phyloP scores from a whole-genome alignment of 257 asterid species.

The Nicotiana obtusifolia region DNA sequence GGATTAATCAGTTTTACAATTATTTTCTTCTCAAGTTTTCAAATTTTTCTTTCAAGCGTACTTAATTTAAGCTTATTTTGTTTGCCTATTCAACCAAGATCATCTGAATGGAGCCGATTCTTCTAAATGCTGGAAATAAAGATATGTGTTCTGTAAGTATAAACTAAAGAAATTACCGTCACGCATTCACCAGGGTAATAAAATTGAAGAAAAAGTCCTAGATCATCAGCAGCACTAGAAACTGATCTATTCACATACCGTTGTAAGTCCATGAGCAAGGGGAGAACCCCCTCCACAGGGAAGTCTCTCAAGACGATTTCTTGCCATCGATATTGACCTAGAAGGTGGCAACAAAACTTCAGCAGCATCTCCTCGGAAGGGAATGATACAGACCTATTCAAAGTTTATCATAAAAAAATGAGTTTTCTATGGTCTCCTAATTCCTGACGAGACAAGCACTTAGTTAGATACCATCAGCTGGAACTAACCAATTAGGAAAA shows the following conservation, averaged over 20 bases:
- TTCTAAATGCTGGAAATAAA: not conserved
- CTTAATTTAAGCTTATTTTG: not conserved
- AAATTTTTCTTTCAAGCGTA: not conserved
- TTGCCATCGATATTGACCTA: conserved; percentile 95
- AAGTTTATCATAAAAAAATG: conserved; percentile 14
- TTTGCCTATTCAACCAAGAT: not conserved
- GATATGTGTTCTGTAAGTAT: not conserved
- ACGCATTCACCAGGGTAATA: not conserved
- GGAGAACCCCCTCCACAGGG: conserved; percentile 99
- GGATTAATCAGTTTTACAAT: not conserved
- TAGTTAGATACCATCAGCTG: not conserved
- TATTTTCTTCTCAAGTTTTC: not conserved
- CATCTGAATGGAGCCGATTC: not conserved
- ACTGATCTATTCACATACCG: conserved; percentile 40
- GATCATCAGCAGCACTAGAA: conserved; percentile 1
- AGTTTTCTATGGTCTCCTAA: not conserved
- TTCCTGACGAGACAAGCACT: not conserved
- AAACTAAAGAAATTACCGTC: not conserved
- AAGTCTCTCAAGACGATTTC: conserved; percentile 95
- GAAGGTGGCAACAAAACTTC: conserved; percentile 99
- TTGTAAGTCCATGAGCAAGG: conserved; percentile 96
- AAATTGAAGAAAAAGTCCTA: not conserved
- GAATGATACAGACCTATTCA: conserved; percentile 84
- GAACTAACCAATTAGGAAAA: not conserved
- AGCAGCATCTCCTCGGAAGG: conserved; percentile 99